Conservation (phyloP, 345 rosid genomes). For the Sonneratia alba region DNA sequence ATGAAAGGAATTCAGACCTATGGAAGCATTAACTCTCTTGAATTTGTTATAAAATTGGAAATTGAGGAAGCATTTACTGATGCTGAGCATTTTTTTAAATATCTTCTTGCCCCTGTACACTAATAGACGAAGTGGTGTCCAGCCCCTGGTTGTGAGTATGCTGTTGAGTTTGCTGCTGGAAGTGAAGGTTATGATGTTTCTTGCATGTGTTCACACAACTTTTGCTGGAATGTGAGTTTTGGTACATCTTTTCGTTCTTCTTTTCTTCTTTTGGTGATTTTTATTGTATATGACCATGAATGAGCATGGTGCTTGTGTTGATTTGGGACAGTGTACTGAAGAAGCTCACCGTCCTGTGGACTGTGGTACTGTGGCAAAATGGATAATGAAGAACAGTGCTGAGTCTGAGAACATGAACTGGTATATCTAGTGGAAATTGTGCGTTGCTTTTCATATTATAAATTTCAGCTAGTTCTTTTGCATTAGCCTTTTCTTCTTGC, state of each 20-base stretch:
- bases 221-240: constrained; percentile 76
- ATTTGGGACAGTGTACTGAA: constrained; percentile 68
- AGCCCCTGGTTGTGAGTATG: constrained; percentile 92
- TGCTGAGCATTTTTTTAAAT: not conserved
- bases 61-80: not conserved
- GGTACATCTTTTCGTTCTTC: not conserved
- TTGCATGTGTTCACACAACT: constrained; percentile 68
- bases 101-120: not conserved
- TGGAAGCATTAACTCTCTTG: not conserved
- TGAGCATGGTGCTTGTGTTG: not conserved
- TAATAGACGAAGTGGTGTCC: constrained; percentile 96
- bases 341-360: constrained; percentile 99
- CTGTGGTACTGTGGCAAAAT: constrained; percentile 77
- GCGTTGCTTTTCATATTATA: not conserved
- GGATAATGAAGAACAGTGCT: constrained; percentile 93
- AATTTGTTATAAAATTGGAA: not conserved
- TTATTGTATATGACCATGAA: not conserved
- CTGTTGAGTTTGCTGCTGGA: constrained; percentile 73
- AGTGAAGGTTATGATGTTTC: constrained; percentile 69
- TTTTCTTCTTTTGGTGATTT: not conserved
- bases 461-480: not conserved
- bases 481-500: not conserved
- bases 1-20: constrained; percentile 12
- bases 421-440: constrained; percentile 24
- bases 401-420: constrained; percentile 99